Evolutionary conservation across 2,329 filamentous ascomycete genomes (phyloP).

Genomic region (Chaetomiaceae sp.): DNA sequence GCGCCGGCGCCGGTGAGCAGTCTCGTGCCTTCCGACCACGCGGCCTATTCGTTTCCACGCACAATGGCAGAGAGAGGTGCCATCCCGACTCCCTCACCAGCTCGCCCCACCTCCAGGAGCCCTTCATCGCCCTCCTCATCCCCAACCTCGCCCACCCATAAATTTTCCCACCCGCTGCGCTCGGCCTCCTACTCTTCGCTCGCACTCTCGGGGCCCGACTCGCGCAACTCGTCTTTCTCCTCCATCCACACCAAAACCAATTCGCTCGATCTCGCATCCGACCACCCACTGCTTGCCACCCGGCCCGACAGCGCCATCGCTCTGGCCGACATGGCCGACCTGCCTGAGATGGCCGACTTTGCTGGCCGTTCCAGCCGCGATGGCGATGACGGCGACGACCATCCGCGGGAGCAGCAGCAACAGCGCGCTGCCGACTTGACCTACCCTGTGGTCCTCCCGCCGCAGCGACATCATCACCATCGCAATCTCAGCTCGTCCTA

Average conservation of each 20-base stretch:
- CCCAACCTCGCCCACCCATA: slow-evolving; percentile 27
- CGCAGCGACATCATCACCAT: too few relatives aligned
- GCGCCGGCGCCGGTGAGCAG: too few relatives aligned
- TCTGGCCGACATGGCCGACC: slow-evolving; percentile 4
- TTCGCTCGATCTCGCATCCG: background rate
- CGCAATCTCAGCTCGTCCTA: too few relatives aligned
- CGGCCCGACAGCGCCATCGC: background rate
- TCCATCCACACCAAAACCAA: slow-evolving; percentile 1
- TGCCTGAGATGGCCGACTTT: background rate
- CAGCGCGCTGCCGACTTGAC: too few relatives aligned
- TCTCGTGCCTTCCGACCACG: slow-evolving; percentile 4
- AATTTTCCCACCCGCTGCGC: slow-evolving; percentile 44
- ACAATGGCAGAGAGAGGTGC: background rate
- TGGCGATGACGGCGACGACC: background rate
- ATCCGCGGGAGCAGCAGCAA: background rate
- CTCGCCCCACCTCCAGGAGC: slow-evolving; percentile 28
- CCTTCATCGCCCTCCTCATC: background rate
- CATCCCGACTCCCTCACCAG: slow-evolving; percentile 20
- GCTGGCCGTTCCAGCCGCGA: background rate
- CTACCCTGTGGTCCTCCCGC: too few relatives aligned
- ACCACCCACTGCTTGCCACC: background rate
- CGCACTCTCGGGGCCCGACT: slow-evolving; percentile 40
- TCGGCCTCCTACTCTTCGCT: slow-evolving; percentile 43
- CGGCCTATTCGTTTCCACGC: background rate
- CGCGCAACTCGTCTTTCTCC: slow-evolving; percentile 28